A percentile compares a stretch with the other conserved stretches of the same genome.
Evolutionary conservation across 768 basidiomycete species (phyloP).

Genomic region (Lepiota brunneoincarnata): DNA sequence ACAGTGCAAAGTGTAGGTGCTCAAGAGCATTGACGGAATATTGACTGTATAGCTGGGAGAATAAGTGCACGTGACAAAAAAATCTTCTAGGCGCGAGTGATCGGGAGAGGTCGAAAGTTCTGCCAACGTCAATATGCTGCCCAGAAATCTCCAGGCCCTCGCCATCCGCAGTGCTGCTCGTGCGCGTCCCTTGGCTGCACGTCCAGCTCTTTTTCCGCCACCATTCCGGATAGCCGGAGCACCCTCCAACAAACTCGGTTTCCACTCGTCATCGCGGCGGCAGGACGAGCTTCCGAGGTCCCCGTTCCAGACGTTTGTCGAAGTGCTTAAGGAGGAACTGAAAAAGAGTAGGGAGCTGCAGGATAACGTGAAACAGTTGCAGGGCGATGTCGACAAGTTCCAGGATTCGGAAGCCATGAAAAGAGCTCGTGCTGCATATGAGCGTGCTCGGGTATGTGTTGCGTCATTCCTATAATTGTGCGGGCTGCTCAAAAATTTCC

Average conservation of each 20-base stretch:
- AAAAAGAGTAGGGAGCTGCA: constrained; percentile 92
- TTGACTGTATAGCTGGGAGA: not conserved
- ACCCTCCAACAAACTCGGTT: constrained; percentile 33
- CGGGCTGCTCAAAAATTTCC: not conserved
- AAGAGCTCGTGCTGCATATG: constrained; percentile 86
- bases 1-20: no score
- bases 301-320: constrained; percentile 95
- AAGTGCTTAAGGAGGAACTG: constrained; percentile 89
- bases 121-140: constrained; percentile 32
- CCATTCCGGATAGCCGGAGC: constrained; percentile 38
- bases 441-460: constrained; percentile 80
- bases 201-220: constrained; percentile 25
- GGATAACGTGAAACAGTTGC: constrained; percentile 95
- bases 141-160: constrained; percentile 41
- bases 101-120: constrained; percentile 11
- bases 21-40: no score
- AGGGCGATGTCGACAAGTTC: constrained; percentile 95
- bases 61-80: constrained; percentile 6
- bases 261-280: constrained; percentile 66
- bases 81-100: constrained; percentile 3
- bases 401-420: constrained; percentile 98
- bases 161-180: constrained; percentile 33
- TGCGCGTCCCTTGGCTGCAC: constrained; percentile 19
- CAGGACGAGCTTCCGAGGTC: constrained; percentile 76
- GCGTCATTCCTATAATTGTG: constrained; percentile 7